These are phyloP conservation scores for Olyra latifolia DNA, from an alignment of 176 grass and related monocot species.

Conservation along the genomic window DNA sequence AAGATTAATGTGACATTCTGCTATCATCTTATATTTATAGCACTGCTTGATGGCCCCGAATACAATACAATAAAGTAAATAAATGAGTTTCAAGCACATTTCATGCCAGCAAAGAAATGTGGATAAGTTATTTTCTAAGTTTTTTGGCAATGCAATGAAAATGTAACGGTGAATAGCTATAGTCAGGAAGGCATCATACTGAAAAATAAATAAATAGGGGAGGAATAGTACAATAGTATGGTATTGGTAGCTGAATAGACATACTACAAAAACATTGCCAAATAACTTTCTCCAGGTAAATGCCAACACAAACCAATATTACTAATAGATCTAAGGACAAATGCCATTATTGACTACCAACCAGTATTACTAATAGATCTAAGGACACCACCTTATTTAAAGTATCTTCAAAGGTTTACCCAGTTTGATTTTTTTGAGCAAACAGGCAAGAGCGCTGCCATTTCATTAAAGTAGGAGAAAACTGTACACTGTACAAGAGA, in stretches of 20 bases:
- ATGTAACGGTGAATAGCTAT: neutral
- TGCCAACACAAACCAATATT: constrained; percentile 19
- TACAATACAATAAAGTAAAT: neutral
- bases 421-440: too few species aligned
- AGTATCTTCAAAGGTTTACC: neutral
- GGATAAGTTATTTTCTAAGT: neutral
- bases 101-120: neutral
- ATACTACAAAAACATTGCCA: neutral
- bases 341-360: neutral
- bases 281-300: neutral
- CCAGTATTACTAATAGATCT: neutral
- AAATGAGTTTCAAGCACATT: neutral
- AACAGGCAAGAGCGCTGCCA: too few species aligned
- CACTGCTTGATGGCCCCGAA: neutral
- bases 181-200: neutral
- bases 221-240: neutral
- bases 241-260: neutral
- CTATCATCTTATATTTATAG: neutral
- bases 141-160: neutral
- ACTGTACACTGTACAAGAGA: too few species aligned
- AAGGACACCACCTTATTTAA: neutral
- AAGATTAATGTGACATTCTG: neutral
- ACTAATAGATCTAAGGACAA: neutral
- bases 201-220: too few species aligned
- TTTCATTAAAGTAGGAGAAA: too few species aligned